Evolutionary conservation across 2,329 filamentous ascomycete species (phyloP), one percentile per base, ranked within the genome.

Genomic region (Calonectria pteridis): DNA sequence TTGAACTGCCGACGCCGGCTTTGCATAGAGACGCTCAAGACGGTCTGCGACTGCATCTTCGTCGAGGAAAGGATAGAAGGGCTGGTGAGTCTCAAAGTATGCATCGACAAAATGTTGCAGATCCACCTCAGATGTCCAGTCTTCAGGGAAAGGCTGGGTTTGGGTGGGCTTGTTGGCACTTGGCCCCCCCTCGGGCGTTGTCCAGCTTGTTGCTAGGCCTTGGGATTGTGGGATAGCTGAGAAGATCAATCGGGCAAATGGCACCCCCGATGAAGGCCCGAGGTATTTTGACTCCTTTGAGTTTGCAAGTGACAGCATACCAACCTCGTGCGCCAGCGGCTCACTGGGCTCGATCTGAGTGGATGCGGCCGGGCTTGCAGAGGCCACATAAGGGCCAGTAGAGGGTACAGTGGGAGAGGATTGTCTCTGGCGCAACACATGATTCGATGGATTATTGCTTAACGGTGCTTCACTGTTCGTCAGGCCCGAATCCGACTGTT

Each of bases 31-130:
- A 6, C 53, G 59, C 37, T 75, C 65, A 28, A 75, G 55, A 3
- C 73, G 67, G 5, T 69, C 67, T 3, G 46, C 40, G 6, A 72
- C 55, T 11, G 46, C 66, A 67, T 74, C 72, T 50, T 76, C 74
- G 26, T 74, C 72, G 3, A 76, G 53, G 37, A 76, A 76, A 3
- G 74, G 74, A 28, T 76, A 76, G 7, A 76, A 58, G 2, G 74
- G 72, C 20, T 76, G 74, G 16, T 76, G 72, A 4, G 69, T 74
- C 46, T 76, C 72, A 59, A 76, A 76, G 26, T 76, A 76, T 28
- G 72, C 72, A 68, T 74, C 73, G 10, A 74, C 72, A 37, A 76
- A 76, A 51, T 76, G 69, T 20, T 74, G 72, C n/a, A 76, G 40
- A 33, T 76, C 74, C 23, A 75, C 70, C 29, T 75, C 70, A 9